These are phyloP conservation scores for Globisporangium cederbergense DNA, from an alignment of 352 stramenopile species.

Conservation along the genomic window DNA sequence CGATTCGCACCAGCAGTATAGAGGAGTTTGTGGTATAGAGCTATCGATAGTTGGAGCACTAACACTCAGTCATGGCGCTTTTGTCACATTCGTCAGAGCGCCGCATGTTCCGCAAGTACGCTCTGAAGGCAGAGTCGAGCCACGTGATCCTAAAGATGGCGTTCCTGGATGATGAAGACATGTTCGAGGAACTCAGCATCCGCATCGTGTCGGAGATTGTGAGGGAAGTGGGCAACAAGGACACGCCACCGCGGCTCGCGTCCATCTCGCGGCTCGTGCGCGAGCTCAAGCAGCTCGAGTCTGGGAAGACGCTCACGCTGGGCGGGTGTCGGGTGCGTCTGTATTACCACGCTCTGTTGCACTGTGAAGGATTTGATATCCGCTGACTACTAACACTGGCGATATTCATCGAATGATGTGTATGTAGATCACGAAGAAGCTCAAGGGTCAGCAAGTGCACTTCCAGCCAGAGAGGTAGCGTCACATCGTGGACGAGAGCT, in stretches of 20 bases:
- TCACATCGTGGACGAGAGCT: neutral
- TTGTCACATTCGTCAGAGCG: slow-evolving; percentile 29
- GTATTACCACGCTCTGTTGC: too few relatives aligned
- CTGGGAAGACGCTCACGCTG: slow-evolving; percentile 69
- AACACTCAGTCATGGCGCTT: neutral
- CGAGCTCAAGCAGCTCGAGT: slow-evolving; percentile 44
- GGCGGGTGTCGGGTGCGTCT: slow-evolving; percentile 60
- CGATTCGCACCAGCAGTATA: neutral
- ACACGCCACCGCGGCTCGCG: slow-evolving; percentile 52
- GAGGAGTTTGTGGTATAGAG: too few relatives aligned
- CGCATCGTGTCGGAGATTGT: slow-evolving; percentile 60
- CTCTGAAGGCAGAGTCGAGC: slow-evolving; percentile 18
- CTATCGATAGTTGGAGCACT: neutral
- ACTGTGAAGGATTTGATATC: too few relatives aligned
- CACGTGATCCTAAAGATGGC: slow-evolving; percentile 34
- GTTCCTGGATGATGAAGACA: slow-evolving; percentile 42
- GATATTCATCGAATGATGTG: too few relatives aligned
- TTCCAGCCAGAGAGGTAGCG: slow-evolving; percentile 32
- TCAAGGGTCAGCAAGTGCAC: slow-evolving; percentile 28
- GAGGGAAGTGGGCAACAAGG: slow-evolving; percentile 47
- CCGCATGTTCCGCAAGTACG: slow-evolving; percentile 44
- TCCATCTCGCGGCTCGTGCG: slow-evolving; percentile 41
- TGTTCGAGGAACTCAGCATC: slow-evolving; percentile 69
- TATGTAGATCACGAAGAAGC: slow-evolving; percentile 32
- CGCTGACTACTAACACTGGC: too few relatives aligned